Percentiles rank a stretch among this genome's conserved stretches.
These are phyloP conservation scores for Podospora pseudocomata DNA, from an alignment of 495 filamentous ascomycete species.

Conservation along the genomic window DNA sequence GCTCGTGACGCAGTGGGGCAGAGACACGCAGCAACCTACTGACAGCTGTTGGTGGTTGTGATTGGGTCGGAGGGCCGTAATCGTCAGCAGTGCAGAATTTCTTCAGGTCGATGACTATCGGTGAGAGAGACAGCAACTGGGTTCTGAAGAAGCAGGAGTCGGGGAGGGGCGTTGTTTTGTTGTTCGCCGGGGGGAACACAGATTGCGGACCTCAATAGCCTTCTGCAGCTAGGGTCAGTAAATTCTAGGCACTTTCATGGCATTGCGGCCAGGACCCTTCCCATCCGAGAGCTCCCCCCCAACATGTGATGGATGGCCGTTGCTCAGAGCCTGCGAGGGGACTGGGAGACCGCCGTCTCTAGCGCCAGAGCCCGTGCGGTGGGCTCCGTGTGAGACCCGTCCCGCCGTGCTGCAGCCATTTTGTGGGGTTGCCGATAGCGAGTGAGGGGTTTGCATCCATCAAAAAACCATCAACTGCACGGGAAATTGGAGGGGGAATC, in stretches of 20 bases:
- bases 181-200: not conserved
- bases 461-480: not conserved
- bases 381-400: not conserved
- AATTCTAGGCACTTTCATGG: not conserved
- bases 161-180: not conserved
- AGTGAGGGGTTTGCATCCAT: not conserved
- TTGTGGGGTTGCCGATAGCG: not conserved
- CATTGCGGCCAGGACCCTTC: not conserved
- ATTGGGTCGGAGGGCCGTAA: slow-evolving; percentile 14
- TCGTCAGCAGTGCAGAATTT: not conserved
- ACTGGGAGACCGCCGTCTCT: not conserved
- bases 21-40: not conserved
- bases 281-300: not conserved
- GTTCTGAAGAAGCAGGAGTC: not conserved
- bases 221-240: not conserved
- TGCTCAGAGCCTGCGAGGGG: not conserved
- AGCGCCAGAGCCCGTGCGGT: not conserved
- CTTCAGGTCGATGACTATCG: not conserved
- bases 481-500: slow-evolving; percentile 24
- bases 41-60: not conserved
- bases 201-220: not conserved
- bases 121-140: not conserved
- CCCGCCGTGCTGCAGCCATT: not conserved
- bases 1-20: slow-evolving; percentile 24
- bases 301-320: too few species aligned